Base-by-base conservation (phyloP, 1,284 basidiomycete genomes). In the Ustilago bromivora region DNA sequence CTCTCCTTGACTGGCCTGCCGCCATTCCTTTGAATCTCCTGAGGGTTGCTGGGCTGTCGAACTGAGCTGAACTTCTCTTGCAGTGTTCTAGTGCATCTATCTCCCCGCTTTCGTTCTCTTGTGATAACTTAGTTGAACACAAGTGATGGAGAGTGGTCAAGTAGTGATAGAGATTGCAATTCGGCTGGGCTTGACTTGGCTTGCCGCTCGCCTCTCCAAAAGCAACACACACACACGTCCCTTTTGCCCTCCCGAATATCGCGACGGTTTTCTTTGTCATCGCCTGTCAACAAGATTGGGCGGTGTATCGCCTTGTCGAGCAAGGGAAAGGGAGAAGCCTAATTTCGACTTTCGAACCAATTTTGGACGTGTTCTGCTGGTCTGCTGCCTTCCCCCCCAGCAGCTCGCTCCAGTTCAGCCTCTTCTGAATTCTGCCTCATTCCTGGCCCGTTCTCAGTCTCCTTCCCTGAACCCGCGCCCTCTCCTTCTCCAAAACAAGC, bases 401-500 rank as follows among this genome's bases (percentile, higher is more conserved):
- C 32, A 23, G 57, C 57, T 58, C 57, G 46, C 57, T 58, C 57
- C n/a, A 58, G 57, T 46, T 2, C 11, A 51, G 49, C 41, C 31
- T 41, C 9, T 56, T 41, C 19, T 17, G 31, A 2, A 38, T 60
- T 54, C 57, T 55, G 64, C 64, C 36, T 66, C 55, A 61, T 54
- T 62, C 49, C 66, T 68, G 34, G 51, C 35, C 28, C 54, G 4
- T 56, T 56, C 54, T 56, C 54, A 54, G 32, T 23, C 32, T 38
- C 10, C 0, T 41, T 28, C 17, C 36, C 38, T 19, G 36, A 17
- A 5, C 23, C 49, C 4, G 31, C 49, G 23, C 23, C 23, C 23
- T 28, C 23, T 1, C 9, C 8, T 49, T 8, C 11, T 31, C 12
- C 1, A 34, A 38, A 49, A 51, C 36, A 59, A 38, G n/a, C 35